Conservation (phyloP, 139 green algal genomes). For the Haematococcus lacustris region DNA sequence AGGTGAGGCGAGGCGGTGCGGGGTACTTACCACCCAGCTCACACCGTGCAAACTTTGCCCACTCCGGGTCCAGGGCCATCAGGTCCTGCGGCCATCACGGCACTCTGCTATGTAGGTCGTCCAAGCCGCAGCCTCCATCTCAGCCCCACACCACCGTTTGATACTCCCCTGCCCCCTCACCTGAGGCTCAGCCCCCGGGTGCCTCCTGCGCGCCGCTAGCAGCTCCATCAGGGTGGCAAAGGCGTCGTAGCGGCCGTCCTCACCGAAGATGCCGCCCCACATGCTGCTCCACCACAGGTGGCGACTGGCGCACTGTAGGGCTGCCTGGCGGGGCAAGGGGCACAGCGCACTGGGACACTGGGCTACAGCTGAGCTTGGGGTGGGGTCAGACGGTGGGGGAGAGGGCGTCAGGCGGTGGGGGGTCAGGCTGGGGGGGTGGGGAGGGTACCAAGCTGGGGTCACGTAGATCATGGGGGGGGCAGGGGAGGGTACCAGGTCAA, state of each 20-base stretch:
- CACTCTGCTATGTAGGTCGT: not conserved
- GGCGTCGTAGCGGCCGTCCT: constrained; percentile 32
- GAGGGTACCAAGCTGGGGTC: not conserved
- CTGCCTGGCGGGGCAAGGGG: constrained; percentile 3
- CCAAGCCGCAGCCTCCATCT: not conserved
- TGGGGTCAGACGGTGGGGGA: too few species aligned
- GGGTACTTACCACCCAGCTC: constrained; percentile 12
- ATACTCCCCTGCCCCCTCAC: not conserved
- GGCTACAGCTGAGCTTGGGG: not conserved
- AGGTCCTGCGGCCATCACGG: constrained; percentile 2
- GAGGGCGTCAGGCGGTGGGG: too few species aligned
- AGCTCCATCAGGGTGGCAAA: constrained; percentile 38
- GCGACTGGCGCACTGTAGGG: constrained; percentile 13
- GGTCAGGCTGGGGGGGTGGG: not conserved
- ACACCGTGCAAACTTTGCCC: constrained; percentile 20
- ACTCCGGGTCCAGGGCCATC: constrained; percentile 11
- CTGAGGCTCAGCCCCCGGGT: not conserved
- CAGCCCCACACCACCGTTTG: not conserved
- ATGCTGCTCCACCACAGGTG: constrained; percentile 32
- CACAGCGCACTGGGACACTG: not conserved
- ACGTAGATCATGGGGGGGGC: not conserved
- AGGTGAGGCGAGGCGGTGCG: not conserved
- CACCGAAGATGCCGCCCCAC: constrained; percentile 26
- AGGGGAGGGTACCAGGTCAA: too few species aligned
- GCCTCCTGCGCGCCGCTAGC: not conserved